Base-by-base conservation (phyloP, 768 basidiomycete species). In the Russula ochroleuca region DNA sequence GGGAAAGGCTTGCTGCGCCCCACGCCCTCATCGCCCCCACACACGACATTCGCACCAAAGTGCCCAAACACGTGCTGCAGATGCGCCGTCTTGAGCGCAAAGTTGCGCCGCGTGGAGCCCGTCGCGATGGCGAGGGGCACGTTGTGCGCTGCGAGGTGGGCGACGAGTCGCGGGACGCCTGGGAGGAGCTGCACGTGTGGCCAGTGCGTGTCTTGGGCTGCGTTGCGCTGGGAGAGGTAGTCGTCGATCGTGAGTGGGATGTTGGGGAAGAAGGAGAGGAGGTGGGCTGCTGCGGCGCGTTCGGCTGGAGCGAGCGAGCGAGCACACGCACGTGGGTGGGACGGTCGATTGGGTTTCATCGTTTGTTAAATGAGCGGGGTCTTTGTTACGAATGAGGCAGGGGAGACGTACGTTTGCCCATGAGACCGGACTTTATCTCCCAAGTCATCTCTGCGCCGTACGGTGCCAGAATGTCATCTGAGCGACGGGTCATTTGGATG, bases 391-490 rank as follows among this genome's bases (percentile, higher is more conserved):
- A n/a, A n/a, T n/a, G n/a, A n/a, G n/a, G n/a, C n/a, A n/a, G n/a
- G n/a, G n/a, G n/a, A n/a, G 35, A 73, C 79, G 59, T 53, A 90
- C 91, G 83, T 78, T 88, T 90, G 59, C 92, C 92, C 92, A 93
- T 94, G 62, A 88, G 82, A 0, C 87, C 88, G n/a, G 88, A 85
- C 71, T 93, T 92, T 62, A 93, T 90, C 61, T 90, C 86, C 90
- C 90, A 92, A 3, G 88, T 89, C 87, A 94, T 90, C 66, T 82
- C 75, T 65, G 84, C 85, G 31, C 89, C 90, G 69, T 87, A 86
- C 13, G 78, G 79, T 19, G 78, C 83, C 21, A 95, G 82, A 56
- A 92, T 86, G 31, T 83, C 79, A 75, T 93, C 90, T 88, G 69
- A 57, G 60, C 55, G 52, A 52, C 62, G 37, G 56, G 60, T 23